Conservation (phyloP, 2,329 filamentous ascomycete species). For the Thielaviopsis cerberus region DNA sequence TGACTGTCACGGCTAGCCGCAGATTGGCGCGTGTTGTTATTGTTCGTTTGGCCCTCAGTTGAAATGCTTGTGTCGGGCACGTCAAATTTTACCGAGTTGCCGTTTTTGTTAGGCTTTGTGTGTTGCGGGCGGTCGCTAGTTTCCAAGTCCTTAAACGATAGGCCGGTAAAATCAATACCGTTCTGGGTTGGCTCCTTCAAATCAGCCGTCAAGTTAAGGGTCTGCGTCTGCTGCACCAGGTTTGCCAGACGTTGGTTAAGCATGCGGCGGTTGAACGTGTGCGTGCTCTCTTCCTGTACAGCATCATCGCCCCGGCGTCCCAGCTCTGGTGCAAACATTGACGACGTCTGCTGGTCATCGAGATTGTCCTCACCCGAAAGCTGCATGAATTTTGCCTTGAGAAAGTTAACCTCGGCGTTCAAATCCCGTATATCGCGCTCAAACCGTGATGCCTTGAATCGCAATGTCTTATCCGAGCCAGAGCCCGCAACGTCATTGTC, state of each 20-base stretch:
- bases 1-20: conserved; percentile 12
- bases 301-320: conserved; percentile 26
- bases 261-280: conserved; percentile 19
- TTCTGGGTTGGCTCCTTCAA: conserved; percentile 24
- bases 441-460: conserved; percentile 29
- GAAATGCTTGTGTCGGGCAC: conserved; percentile 21
- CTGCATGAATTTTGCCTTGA: conserved; percentile 27
- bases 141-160: conserved; percentile 14
- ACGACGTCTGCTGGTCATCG: conserved; percentile 39
- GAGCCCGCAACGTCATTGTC: conserved; percentile 34
- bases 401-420: conserved; percentile 27
- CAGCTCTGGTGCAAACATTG: conserved; percentile 39
- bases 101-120: conserved; percentile 5
- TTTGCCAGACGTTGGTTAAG: conserved; percentile 24
- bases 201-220: conserved; percentile 76
- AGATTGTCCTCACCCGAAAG: conserved; percentile 19
- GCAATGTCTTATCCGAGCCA: conserved; percentile 29
- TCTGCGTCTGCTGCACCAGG: conserved; percentile 71
- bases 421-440: conserved; percentile 27
- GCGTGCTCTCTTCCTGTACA: conserved; percentile 21
- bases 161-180: conserved; percentile 17
- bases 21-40: conserved; percentile 1
- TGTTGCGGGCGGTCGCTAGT: conserved; percentile 7
- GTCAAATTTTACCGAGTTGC: conserved; percentile 18
- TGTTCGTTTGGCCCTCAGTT: conserved; percentile 15